Evolutionary conservation across 257 asterid species (phyloP).

Genomic region (Catharanthus roseus): DNA sequence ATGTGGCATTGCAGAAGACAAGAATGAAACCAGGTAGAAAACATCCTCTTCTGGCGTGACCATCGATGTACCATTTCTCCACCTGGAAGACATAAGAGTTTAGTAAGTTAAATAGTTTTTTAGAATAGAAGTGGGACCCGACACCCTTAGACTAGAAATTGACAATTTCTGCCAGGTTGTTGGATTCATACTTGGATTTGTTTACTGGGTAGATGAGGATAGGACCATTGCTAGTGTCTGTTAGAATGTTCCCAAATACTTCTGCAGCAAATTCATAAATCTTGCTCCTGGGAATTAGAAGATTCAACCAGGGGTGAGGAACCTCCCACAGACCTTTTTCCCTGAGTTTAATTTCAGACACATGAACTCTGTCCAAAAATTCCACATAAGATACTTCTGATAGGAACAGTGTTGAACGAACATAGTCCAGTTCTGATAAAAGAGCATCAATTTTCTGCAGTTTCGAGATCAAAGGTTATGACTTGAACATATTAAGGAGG

Average conservation of each 20-base stretch:
- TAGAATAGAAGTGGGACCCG: too few species aligned
- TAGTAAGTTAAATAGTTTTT: not conserved
- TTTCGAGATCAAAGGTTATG: constrained; percentile 11
- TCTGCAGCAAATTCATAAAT: constrained; percentile 56
- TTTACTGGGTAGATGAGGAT: constrained; percentile 82
- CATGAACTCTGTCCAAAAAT: constrained; percentile 76
- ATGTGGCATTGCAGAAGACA: constrained; percentile 65
- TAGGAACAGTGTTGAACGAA: constrained; percentile 58
- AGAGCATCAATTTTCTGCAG: constrained; percentile 57
- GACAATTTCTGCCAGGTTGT: not conserved
- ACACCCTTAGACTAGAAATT: too few species aligned
- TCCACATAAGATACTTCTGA: constrained; percentile 70
- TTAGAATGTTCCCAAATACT: constrained; percentile 67
- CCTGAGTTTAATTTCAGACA: constrained; percentile 58
- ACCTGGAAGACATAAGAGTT: constrained; percentile 38
- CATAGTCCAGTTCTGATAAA: constrained; percentile 53
- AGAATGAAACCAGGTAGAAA: constrained; percentile 71
- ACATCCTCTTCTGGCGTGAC: constrained; percentile 74
- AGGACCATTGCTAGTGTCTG: constrained; percentile 83
- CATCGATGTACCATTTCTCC: constrained; percentile 73
- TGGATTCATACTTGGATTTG: constrained; percentile 56
- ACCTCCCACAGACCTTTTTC: constrained; percentile 85
- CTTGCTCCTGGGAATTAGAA: constrained; percentile 66
- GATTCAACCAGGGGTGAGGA: constrained; percentile 95
- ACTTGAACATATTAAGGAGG: not conserved